These are phyloP conservation scores for Claviceps sorghi DNA, from an alignment of 2,329 filamentous ascomycete species.

Conservation along the genomic window DNA sequence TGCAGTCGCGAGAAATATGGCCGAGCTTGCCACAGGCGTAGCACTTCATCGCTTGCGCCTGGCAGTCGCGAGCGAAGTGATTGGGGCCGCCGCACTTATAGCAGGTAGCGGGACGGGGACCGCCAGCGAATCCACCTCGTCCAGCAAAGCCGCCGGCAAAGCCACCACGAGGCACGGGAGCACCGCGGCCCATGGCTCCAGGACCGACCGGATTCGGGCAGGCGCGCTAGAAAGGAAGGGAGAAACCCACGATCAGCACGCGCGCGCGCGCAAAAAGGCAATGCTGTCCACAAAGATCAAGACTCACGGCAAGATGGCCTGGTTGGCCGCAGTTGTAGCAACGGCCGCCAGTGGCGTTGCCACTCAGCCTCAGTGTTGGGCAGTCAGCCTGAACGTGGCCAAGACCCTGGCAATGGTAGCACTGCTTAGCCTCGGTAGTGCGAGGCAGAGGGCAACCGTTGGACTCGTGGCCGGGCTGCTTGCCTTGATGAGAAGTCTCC, in stretches of 20 bases:
- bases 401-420: constrained; percentile 97
- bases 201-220: constrained; percentile 61
- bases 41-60: constrained; percentile 97
- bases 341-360: constrained; percentile 64
- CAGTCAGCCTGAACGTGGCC: constrained; percentile 98
- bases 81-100: constrained; percentile 77
- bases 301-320: constrained; percentile 72
- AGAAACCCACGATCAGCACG: constrained; percentile 7
- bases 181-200: constrained; percentile 48
- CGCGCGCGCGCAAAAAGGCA: background rate
- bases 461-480: constrained; percentile 90
- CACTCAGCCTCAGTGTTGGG: constrained; percentile 85
- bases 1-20: constrained; percentile 89
- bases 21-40: constrained; percentile 93
- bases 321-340: constrained; percentile 95
- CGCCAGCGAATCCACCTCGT: constrained; percentile 62
- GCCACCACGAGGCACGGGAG: constrained; percentile 55
- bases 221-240: constrained; percentile 42
- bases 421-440: constrained; percentile 98
- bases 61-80: constrained; percentile 96
- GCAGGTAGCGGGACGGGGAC: constrained; percentile 54
- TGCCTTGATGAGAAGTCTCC: constrained; percentile 34
- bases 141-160: constrained; percentile 45
- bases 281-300: background rate
- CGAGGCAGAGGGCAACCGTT: constrained; percentile 93